Evolutionary conservation across 768 basidiomycete genomes (phyloP), one percentile per base, ranked within the genome.

Genomic region (Neoboletus magnificus): DNA sequence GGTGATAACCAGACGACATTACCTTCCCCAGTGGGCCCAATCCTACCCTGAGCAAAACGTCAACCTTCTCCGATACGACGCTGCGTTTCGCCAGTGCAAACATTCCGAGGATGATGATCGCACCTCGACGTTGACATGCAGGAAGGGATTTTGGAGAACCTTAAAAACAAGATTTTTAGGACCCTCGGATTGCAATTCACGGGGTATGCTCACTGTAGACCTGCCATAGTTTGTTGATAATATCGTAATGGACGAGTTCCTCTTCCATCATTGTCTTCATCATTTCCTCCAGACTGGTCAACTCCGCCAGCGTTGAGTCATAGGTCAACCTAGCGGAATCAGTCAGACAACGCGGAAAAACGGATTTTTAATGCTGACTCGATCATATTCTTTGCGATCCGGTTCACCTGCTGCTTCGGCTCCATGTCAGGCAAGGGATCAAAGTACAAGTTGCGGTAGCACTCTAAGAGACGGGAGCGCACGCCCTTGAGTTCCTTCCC

Each of bases 31-130:
- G 74, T 13, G 81, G 79, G 2, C 94, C 96, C 3, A 99, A 72
- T 12, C 97, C 96, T 35, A 96, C 83, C 71, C 82, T 89, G 36
- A 98, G 79, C 66, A 99, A 80, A 9, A 82, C 76, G 32, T 98
- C 96, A 1, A 95, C 85, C 45, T 85, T 83, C 60, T 98, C 93
- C 1, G 80, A 80, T 67, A 98, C 87, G 37, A 91, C 82, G 54
- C 84, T 84, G 16, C 82, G 75, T 65, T 83, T 89, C 1, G 96
- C 92, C 7, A 95, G 71, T 3, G 94, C 96, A 25, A 98, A 76
- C 96, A 99, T 98, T 39, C 96, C 92, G n/a, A 99, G 79, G 49
- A 98, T 87, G 65, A 95, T 93, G 62, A 98, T 93, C 0, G 96
- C 91, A 0, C 95, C 97, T 41, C 93, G 82, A n/a, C 96, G 81